phyloP scores from a whole-genome alignment of 192 early-diverging fungal species.

The Rhizoclosmatium globosum region DNA sequence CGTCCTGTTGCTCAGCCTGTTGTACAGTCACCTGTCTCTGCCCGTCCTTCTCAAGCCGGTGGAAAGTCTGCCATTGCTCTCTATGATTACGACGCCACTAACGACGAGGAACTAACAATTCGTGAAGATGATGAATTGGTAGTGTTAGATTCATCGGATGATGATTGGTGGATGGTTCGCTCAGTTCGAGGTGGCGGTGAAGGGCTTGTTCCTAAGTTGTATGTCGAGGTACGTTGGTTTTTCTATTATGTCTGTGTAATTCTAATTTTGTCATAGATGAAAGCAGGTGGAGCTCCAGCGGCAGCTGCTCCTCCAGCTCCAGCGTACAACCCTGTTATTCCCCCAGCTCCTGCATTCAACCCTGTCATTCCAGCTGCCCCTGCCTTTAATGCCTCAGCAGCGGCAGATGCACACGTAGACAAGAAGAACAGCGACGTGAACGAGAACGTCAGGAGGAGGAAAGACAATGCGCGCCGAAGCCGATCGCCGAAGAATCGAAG shows the following conservation, averaged over 20 bases:
- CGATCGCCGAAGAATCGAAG: conserved; percentile 24
- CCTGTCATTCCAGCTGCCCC: not conserved
- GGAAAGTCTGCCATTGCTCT: conserved; percentile 72
- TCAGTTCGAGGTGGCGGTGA: conserved; percentile 68
- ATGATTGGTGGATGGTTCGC: conserved; percentile 91
- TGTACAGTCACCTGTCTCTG: not conserved
- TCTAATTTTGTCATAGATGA: not conserved
- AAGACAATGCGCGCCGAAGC: conserved; percentile 46
- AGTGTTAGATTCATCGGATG: conserved; percentile 86
- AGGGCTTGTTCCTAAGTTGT: conserved; percentile 90
- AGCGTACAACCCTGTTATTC: too few relatives aligned
- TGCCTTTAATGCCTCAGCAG: not conserved
- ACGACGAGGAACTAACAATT: conserved; percentile 85
- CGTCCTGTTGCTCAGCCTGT: not conserved
- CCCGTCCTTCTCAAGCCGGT: conserved; percentile 20
- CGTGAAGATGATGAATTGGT: conserved; percentile 88
- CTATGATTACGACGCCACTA: conserved; percentile 88
- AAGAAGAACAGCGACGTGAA: conserved; percentile 29
- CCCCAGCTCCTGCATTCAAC: too few relatives aligned
- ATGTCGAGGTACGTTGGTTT: conserved; percentile 72
- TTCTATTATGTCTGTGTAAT: conserved; percentile 11
- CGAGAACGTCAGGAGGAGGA: conserved; percentile 45
- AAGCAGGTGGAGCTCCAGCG: not conserved
- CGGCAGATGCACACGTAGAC: conserved; percentile 26
- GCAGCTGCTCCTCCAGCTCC: too few relatives aligned